These are phyloP conservation scores for Candolleomyces eurysporus DNA, from an alignment of 768 basidiomycete genomes.

Conservation along the genomic window DNA sequence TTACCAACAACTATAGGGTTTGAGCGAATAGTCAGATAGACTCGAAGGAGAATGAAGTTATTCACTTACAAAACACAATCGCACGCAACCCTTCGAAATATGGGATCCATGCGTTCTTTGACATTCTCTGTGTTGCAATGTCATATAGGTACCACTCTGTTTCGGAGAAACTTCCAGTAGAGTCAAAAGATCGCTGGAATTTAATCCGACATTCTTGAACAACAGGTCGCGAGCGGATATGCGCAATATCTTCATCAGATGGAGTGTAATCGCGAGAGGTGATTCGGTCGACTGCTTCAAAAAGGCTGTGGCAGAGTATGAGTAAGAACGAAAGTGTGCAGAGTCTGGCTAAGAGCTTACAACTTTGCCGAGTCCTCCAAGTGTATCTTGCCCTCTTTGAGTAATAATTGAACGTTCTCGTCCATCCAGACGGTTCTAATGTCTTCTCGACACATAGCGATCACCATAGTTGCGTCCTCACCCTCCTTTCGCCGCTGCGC, in stretches of 20 bases:
- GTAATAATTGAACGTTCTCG: constrained; percentile 42
- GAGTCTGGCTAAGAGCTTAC: constrained; percentile 35
- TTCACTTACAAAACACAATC: constrained; percentile 61
- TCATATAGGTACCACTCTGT: constrained; percentile 64
- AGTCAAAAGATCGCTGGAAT: constrained; percentile 27
- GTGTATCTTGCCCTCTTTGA: constrained; percentile 45
- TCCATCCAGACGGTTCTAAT: constrained; percentile 63
- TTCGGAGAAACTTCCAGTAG: constrained; percentile 11
- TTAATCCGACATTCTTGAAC: constrained; percentile 63
- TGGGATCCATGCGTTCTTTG: constrained; percentile 80
- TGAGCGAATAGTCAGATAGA: constrained; percentile 50
- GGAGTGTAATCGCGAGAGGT: constrained; percentile 58
- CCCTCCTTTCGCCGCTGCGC: neutral
- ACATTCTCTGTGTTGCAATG: constrained; percentile 70
- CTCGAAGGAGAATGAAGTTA: neutral
- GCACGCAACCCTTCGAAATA: constrained; percentile 78
- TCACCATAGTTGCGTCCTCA: constrained; percentile 25
- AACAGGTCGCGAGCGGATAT: constrained; percentile 63
- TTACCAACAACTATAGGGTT: neutral
- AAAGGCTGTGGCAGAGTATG: constrained; percentile 42
- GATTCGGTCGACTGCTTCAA: constrained; percentile 66
- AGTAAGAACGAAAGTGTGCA: neutral
- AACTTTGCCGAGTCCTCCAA: constrained; percentile 64
- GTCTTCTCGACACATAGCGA: constrained; percentile 61
- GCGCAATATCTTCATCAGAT: constrained; percentile 69